These are phyloP conservation scores for Wolfiporia cocos DNA, from an alignment of 1,284 basidiomycete genomes.

Conservation along the genomic window DNA sequence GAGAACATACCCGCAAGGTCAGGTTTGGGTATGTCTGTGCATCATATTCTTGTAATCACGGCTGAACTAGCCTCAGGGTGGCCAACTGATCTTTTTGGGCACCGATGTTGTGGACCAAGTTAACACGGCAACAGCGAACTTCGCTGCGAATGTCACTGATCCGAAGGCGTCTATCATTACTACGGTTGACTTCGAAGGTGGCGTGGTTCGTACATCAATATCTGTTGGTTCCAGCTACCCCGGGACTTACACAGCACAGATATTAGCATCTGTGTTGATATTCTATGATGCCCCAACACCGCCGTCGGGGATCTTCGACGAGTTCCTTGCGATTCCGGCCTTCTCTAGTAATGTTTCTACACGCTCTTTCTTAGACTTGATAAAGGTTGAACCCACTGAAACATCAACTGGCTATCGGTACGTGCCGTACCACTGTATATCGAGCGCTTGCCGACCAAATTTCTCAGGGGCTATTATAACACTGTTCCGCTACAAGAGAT, in stretches of 20 bases:
- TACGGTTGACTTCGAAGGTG: conserved; percentile 40
- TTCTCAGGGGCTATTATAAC: conserved; percentile 42
- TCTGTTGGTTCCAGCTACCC: background rate
- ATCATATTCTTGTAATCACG: background rate
- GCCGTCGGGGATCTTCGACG: conserved; percentile 38
- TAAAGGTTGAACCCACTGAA: conserved; percentile 35
- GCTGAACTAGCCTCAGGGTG: conserved; percentile 36
- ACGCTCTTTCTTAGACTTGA: conserved; percentile 31
- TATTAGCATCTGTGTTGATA: conserved; percentile 12
- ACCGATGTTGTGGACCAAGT: conserved; percentile 31
- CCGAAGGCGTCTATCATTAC: conserved; percentile 56
- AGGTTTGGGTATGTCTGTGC: conserved; percentile 46
- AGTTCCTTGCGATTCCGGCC: conserved; percentile 29
- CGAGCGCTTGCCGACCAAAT: too few species aligned
- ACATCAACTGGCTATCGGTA: conserved; percentile 34
- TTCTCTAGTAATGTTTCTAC: conserved; percentile 26
- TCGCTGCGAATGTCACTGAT: conserved; percentile 40
- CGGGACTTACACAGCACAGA: background rate
- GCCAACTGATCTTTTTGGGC: conserved; percentile 36
- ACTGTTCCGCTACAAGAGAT: conserved; percentile 40
- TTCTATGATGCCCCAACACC: conserved; percentile 39
- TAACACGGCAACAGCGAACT: conserved; percentile 40
- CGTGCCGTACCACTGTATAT: conserved; percentile 3
- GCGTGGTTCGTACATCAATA: conserved; percentile 25
- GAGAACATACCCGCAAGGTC: conserved; percentile 43